Conservation (phyloP, 176 grass and related monocot genomes). For the Cocos nucifera region DNA sequence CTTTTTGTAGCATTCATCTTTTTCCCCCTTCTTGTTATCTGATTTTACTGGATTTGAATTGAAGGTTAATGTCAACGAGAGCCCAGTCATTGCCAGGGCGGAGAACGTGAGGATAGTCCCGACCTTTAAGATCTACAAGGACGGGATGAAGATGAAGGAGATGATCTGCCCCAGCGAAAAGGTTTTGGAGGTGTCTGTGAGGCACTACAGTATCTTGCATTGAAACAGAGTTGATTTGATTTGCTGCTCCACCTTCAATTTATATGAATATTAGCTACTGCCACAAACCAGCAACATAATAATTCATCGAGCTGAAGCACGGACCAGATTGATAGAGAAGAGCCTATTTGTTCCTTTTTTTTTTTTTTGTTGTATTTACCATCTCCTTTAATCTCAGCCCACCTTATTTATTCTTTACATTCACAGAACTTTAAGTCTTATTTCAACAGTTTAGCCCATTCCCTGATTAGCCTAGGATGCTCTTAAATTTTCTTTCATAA, state of each 20-base stretch:
- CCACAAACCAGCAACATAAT: conserved; percentile 40
- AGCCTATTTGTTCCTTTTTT: conserved; percentile 21
- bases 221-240: conserved; percentile 25
- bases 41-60: too few relatives aligned
- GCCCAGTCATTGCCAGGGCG: conserved; percentile 43
- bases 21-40: too few relatives aligned
- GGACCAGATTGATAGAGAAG: conserved; percentile 44
- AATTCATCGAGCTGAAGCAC: conserved; percentile 32
- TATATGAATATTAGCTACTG: conserved; percentile 24
- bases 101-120: conserved; percentile 82
- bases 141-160: conserved; percentile 72
- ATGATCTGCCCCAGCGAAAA: conserved; percentile 91
- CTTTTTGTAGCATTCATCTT: too few relatives aligned
- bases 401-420: conserved; percentile 18
- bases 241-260: conserved; percentile 18
- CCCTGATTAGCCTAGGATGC: conserved; percentile 1
- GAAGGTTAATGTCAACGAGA: conserved; percentile 74
- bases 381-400: conserved; percentile 6
- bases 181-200: conserved; percentile 75
- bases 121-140: conserved; percentile 97
- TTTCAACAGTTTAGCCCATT: neutral
- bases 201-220: conserved; percentile 65
- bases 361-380: conserved; percentile 10
- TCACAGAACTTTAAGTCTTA: conserved; percentile 6
- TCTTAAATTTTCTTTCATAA: conserved; percentile 3